These are phyloP conservation scores for Mycena leptocephala DNA, from an alignment of 768 basidiomycete species.

Conservation along the genomic window DNA sequence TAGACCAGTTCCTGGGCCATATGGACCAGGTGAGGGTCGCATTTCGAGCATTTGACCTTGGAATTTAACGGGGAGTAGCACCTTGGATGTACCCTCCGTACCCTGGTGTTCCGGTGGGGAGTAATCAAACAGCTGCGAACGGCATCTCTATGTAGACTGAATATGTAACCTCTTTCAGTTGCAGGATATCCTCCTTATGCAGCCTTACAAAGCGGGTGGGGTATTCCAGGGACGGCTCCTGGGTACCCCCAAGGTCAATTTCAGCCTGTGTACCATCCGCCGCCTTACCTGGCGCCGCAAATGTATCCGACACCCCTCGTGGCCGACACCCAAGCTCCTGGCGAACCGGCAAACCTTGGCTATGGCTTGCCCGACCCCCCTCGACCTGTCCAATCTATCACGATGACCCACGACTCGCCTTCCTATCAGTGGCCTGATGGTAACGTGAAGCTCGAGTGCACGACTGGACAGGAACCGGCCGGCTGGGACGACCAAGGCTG, in stretches of 20 bases:
- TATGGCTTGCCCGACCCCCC: background rate
- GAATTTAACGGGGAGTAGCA: background rate
- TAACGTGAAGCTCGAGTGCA: conserved; percentile 12
- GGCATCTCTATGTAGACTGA: background rate
- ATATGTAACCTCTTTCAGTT: background rate
- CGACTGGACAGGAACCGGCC: background rate
- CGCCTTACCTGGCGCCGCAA: background rate
- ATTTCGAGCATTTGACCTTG: background rate
- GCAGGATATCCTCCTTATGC: background rate
- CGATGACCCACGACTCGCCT: background rate
- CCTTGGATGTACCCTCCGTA: background rate
- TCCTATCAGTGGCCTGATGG: conserved; percentile 8
- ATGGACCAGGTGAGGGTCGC: background rate
- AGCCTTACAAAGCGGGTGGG: background rate
- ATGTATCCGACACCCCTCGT: background rate
- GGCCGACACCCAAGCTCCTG: background rate
- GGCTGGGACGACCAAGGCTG: conserved; percentile 11
- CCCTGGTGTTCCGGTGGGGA: background rate
- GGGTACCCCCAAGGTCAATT: background rate
- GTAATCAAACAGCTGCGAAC: background rate
- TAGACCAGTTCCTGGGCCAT: background rate
- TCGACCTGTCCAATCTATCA: background rate
- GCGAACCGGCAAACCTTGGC: background rate
- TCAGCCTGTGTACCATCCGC: background rate
- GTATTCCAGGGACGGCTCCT: background rate